A percentile compares a stretch with the other conserved stretches of the same genome.
Conservation (phyloP, 352 stramenopile genomes). For the Globisporangium emineosum region DNA sequence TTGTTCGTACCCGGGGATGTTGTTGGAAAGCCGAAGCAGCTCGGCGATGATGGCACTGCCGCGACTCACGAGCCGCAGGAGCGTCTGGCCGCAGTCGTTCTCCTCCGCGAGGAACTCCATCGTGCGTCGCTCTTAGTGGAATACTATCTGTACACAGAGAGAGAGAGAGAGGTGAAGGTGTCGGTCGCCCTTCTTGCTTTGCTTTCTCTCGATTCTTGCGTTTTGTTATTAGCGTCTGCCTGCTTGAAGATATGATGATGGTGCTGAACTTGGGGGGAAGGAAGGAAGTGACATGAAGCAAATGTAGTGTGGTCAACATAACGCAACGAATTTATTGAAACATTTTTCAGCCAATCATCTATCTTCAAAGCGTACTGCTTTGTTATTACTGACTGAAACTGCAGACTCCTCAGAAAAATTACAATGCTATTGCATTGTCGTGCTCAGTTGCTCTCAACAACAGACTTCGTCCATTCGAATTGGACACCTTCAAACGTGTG, state of each 20-base stretch:
- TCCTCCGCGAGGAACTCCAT: constrained; percentile 91
- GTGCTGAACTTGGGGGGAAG: constrained; percentile 6
- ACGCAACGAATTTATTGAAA: too few species aligned
- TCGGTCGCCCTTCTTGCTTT: neutral
- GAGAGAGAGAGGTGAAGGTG: neutral
- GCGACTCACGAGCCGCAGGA: constrained; percentile 90
- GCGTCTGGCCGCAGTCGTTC: constrained; percentile 94
- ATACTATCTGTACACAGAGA: neutral
- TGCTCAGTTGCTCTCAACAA: too few species aligned
- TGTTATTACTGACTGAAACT: too few species aligned
- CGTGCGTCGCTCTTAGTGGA: neutral
- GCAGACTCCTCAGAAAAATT: too few species aligned
- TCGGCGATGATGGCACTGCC: constrained; percentile 92
- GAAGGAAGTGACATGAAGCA: neutral
- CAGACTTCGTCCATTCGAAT: too few species aligned
- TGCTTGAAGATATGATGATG: constrained; percentile 9
- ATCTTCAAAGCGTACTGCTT: too few species aligned
- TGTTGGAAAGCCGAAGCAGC: constrained; percentile 89
- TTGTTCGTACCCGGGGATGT: constrained; percentile 72
- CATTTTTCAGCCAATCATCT: too few species aligned
- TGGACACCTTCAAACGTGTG: too few species aligned
- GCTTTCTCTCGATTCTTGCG: neutral
- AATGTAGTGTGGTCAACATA: neutral
- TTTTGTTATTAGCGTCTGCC: neutral
- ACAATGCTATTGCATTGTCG: too few species aligned